Base-by-base conservation (phyloP, 768 basidiomycete species). In the Gymnopilus junonius region DNA sequence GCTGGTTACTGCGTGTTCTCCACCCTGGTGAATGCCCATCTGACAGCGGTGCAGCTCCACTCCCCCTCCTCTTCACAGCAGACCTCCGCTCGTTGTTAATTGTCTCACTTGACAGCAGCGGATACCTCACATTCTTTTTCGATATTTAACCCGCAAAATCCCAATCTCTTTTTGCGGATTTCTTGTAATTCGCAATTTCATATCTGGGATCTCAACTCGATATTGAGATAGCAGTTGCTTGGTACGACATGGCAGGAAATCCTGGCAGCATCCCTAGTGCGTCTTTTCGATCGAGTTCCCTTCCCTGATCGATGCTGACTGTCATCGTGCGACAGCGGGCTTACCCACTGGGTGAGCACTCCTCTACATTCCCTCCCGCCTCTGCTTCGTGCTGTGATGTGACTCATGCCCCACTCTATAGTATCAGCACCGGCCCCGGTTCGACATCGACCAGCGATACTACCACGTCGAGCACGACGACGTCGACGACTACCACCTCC, bases 71-170 rank as follows among this genome's bases (percentile, higher is more conserved):
- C 35, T 6, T n/a, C n/a, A 23, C 4, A 23, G 21, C 54, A 40
- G 54, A 55, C 54, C 54, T 55, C 54, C 54, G 34, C 54, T 40
- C 54, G 54, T 40, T 54, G 34, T 31, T 8, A 11, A 8, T 27
- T 31, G 23, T 32, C 27, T 17, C 17, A 31, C 8, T 21, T n/a
- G 37, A 20, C 54, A 40, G 54, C 54, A 55, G 54, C 39, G 54
- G 54, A 55, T 55, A 35, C 54, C 54, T 25, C 54, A 55, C 54
- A 40, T 29, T 55, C 54, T 23, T 55, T n/a, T 55, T 55, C n/a
- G 12, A 35, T 15, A 35, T 35, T n/a, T 20, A n/a, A 53, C 15
- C 6, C 53, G 4, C 8, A 51, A 32, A 51, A 51, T 51, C 31
- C n/a, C 17, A 51, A n/a, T n/a, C n/a, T n/a, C n/a, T n/a, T n/a